Evolutionary conservation across 352 stramenopile genomes (phyloP), one percentile per base, ranked within the genome.

Genomic region (Pythium aphanidermatum): DNA sequence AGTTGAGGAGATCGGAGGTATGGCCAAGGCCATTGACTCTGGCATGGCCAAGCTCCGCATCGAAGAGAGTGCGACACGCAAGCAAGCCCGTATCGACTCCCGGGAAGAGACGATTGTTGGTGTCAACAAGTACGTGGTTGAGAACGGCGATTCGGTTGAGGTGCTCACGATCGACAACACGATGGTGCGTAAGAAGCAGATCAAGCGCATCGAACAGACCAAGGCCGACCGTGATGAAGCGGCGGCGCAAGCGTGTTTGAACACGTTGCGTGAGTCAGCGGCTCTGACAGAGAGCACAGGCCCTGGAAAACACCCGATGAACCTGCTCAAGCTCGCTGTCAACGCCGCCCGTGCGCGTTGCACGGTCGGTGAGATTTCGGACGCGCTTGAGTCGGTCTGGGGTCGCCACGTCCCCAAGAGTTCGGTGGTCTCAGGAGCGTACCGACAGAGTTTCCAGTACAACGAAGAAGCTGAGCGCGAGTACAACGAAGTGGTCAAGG

Each of bases 31-130:
- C 32, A 98, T 99, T 46, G 88, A 97, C 24, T 96, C 80, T 25
- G 96, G 95, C 23, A 96, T 95, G 75, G 92, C 96, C 21, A 99
- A 99, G 65, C 65, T 98, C 21, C 68, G 87, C 30, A 98, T 99
- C 51, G 96, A 99, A 70, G 95, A 98, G 63, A 93, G 83, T 55
- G 96, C 96, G 0, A 97, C 95, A 0, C 95, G 88, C 43, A 98
- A 98, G 61, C 85, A 96, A 58, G 95, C 83, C 8, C 72, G 96
- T 45, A 97, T 99, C 49, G 96, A 99, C 67, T 95, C 86, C 24
- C 74, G 83, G 32, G 68, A 96, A 56, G 95, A 99, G 38, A 85
- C 85, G 5, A 92, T 98, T 46, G 94, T 99, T 9, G 96, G 96
- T 19, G 92, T 98, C 10, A 99, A 99, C 73, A 98, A 98, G 63